These are phyloP conservation scores for Aspergillus eucalypticola DNA, from an alignment of 2,329 filamentous ascomycete genomes.

Conservation along the genomic window DNA sequence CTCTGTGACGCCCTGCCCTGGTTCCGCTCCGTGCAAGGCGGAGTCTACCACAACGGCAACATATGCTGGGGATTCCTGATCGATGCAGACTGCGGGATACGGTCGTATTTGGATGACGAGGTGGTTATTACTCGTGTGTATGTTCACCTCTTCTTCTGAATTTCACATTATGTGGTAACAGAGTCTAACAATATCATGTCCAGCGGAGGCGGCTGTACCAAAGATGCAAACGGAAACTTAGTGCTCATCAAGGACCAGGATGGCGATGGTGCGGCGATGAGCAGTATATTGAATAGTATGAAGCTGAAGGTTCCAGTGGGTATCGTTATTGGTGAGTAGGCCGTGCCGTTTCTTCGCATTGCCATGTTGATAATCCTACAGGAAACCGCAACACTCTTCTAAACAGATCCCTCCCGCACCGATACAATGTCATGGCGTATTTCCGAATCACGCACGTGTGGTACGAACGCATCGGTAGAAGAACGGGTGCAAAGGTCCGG, in stretches of 20 bases:
- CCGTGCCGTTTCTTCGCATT: neutral
- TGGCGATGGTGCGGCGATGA: slow-evolving; percentile 37
- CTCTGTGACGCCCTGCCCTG: slow-evolving; percentile 66
- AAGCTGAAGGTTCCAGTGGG: slow-evolving; percentile 54
- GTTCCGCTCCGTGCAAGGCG: slow-evolving; percentile 63
- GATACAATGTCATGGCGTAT: slow-evolving; percentile 67
- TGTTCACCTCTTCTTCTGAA: slow-evolving; percentile 26
- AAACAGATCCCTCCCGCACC: slow-evolving; percentile 54
- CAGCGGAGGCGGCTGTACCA: slow-evolving; percentile 57
- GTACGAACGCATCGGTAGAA: slow-evolving; percentile 56
- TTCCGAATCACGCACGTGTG: slow-evolving; percentile 70
- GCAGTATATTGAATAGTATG: slow-evolving; percentile 51
- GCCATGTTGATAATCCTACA: slow-evolving; percentile 18
- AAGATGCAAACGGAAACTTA: slow-evolving; percentile 51
- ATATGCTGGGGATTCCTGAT: slow-evolving; percentile 61
- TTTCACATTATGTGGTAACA: too few relatives aligned
- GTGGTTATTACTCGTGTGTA: slow-evolving; percentile 66
- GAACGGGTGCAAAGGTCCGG: slow-evolving; percentile 57
- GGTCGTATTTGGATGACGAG: slow-evolving; percentile 62
- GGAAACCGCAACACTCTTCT: slow-evolving; percentile 55
- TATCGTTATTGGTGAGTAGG: slow-evolving; percentile 53
- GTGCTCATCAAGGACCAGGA: slow-evolving; percentile 49
- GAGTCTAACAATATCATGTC: neutral
- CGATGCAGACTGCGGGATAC: slow-evolving; percentile 54
- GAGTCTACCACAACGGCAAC: slow-evolving; percentile 54